Conservation (phyloP, 1,284 basidiomycete species). For the Cutaneotrichosporon spelunceum region DNA sequence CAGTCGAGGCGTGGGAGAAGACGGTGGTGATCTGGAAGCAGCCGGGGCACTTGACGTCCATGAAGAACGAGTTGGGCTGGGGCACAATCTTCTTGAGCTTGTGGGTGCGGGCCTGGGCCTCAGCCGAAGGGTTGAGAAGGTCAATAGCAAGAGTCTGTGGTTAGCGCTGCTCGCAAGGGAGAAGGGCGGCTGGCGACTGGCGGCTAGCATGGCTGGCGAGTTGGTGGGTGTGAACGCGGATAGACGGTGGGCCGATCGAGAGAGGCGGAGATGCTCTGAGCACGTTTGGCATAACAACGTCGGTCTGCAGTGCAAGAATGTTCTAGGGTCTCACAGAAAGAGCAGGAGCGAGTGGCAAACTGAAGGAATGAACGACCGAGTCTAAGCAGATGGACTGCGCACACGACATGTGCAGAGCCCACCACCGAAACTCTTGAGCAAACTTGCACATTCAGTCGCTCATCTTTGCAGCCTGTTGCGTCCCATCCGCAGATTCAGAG, state of each 20-base stretch:
- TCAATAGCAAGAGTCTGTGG: conserved; percentile 92
- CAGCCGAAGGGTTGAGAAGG: conserved; percentile 91
- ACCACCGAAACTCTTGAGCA: not conserved
- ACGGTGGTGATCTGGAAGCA: conserved; percentile 56
- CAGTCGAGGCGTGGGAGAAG: conserved; percentile 55
- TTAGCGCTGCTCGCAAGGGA: conserved; percentile 8
- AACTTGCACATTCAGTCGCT: not conserved
- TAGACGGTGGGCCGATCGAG: not conserved
- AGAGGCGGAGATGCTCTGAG: no score
- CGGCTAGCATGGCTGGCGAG: not conserved
- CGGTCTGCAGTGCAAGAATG: no score
- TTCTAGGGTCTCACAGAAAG: not conserved
- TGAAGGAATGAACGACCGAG: not conserved
- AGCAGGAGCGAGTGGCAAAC: not conserved
- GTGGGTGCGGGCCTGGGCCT: conserved; percentile 84
- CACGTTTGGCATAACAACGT: no score
- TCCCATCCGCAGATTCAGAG: no score
- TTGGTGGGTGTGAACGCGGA: no score
- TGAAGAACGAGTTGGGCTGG: conserved; percentile 97
- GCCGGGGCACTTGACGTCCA: conserved; percentile 99
- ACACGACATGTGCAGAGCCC: not conserved
- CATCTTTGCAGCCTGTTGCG: not conserved
- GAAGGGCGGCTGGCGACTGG: not conserved
- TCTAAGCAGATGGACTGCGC: not conserved
- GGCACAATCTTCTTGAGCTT: conserved; percentile 99